Evolutionary conservation across 1,139 yeast genomes (phyloP), one percentile per base, ranked within the genome.

Genomic region (Chernovozyma sophiae-reginae): DNA sequence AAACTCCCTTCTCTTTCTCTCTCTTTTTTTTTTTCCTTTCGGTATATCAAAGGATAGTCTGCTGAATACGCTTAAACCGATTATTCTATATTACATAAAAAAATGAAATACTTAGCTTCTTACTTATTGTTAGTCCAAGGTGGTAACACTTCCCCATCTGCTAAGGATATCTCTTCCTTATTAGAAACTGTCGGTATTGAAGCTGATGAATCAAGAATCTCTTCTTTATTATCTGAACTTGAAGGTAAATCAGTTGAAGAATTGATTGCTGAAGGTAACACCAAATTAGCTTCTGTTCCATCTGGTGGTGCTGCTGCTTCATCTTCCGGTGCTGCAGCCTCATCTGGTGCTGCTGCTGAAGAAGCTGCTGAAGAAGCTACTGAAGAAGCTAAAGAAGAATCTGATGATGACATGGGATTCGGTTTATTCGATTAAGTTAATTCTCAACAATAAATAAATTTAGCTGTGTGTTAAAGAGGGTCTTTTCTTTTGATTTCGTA

Each of bases 61-160:
- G 80, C 80, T 58, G 45, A 45, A 44, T 40, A 43, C 60, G 79
- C 80, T 74, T 74, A 74, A 74, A 70, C 54, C 68, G 79, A 74
- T 74, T 74, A 73, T 74, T 72, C 75, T 72, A 61, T 46, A 30
- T 32, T 41, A 46, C 44, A 58, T 64, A 6, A 16, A 26, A 23
- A 6, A 73, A 79, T 84, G 94, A 84, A 82, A 79, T 84, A 84
- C 79, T 77, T 84, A 73, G 92, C 94, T 74, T 90, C 94, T 72
- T 84, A 84, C 79, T 78, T 84, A 70, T 79, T 83, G 71, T 80
- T 84, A 70, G 84, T 78, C 71, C 85, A 84, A 68, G 86, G 90
- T 68, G 92, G 92, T 67, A 81, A 81, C 77, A 65, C 83, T 56
- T 53, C 84, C 58, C 90, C 92, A 72, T 69, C 86, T 51, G 81